Evolutionary conservation across 2,329 filamentous ascomycete genomes (phyloP).

Genomic region (Penicillium rolfsii): DNA sequence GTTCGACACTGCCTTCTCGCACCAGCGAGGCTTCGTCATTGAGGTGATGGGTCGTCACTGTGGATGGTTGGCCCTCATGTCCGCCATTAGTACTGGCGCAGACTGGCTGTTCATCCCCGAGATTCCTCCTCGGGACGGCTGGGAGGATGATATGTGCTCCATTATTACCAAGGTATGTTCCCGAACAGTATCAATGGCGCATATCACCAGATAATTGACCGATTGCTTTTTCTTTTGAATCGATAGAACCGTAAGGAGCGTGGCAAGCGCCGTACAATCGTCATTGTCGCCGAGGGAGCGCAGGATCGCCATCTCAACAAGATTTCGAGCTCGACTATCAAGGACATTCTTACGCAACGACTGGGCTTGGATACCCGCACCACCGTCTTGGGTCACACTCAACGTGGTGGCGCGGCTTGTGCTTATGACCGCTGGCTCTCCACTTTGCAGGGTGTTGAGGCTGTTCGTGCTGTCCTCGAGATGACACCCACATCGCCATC

Average conservation of each 20-base stretch:
- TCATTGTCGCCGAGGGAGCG: conserved; percentile 95
- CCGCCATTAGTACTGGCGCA: conserved; percentile 89
- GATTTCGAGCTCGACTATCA: conserved; percentile 80
- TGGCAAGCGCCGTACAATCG: conserved; percentile 96
- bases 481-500: conserved; percentile 87
- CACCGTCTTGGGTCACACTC: conserved; percentile 95
- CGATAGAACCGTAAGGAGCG: conserved; percentile 72
- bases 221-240: background rate
- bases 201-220: background rate
- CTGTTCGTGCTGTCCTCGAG: conserved; percentile 87
- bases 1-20: conserved; percentile 91
- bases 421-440: conserved; percentile 93
- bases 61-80: conserved; percentile 95
- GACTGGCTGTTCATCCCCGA: conserved; percentile 98
- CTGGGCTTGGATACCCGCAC: conserved; percentile 88
- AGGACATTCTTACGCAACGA: conserved; percentile 79
- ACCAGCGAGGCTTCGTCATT: conserved; percentile 94
- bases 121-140: conserved; percentile 82
- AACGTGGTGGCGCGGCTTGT: conserved; percentile 88
- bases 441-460: conserved; percentile 91
- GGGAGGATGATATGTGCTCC: conserved; percentile 84
- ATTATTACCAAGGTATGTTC: conserved; percentile 69
- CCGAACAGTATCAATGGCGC: background rate
- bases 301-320: conserved; percentile 81
- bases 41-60: conserved; percentile 99